phyloP scores from a whole-genome alignment of 768 basidiomycete genomes.

The Tricholoma bakamatsutake region DNA sequence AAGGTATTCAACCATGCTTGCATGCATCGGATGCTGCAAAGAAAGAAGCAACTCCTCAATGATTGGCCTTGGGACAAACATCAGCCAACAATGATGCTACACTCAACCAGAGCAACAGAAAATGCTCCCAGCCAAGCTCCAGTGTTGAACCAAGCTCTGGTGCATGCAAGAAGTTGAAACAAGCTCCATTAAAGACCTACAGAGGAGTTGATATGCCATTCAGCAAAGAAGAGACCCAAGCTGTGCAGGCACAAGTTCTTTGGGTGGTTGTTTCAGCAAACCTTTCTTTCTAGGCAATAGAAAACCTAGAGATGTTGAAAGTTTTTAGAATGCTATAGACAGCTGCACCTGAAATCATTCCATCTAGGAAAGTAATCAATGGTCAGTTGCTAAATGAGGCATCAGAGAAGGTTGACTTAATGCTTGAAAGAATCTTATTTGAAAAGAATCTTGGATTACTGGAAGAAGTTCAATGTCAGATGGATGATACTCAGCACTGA shows the following conservation, averaged over 20 bases:
- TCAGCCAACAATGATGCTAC: neutral
- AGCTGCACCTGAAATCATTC: neutral
- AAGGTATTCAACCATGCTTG: neutral
- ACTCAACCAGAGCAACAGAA: neutral
- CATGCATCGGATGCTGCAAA: neutral
- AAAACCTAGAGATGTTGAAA: neutral
- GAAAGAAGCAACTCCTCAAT: neutral
- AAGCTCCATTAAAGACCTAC: slow-evolving; percentile 1
- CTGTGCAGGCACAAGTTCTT: neutral
- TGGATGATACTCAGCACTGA: neutral
- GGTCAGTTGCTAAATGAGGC: neutral
- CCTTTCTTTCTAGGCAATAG: too few relatives aligned
- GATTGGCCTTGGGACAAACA: neutral
- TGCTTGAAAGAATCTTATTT: neutral
- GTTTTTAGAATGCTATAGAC: neutral
- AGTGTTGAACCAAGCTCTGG: neutral
- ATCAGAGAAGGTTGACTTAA: neutral
- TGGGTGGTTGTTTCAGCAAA: neutral
- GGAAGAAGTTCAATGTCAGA: neutral
- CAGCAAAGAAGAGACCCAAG: neutral
- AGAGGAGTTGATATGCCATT: neutral
- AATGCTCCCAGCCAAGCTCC: neutral
- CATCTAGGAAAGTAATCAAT: neutral
- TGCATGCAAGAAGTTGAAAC: neutral
- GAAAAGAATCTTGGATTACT: neutral